phyloP scores from a whole-genome alignment of 768 basidiomycete species.

The Multifurca ochricompacta region DNA sequence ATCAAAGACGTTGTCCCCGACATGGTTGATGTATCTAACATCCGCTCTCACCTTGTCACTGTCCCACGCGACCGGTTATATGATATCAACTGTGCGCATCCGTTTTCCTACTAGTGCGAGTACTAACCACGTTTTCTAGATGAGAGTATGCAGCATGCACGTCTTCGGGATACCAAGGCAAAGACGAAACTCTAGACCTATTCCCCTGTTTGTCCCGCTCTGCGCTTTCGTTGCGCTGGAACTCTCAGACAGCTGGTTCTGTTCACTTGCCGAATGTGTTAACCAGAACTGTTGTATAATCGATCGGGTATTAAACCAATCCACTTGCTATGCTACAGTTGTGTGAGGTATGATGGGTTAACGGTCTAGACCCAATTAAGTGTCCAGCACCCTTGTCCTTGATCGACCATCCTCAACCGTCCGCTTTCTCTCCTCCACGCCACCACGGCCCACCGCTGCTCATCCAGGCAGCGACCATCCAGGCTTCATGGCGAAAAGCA shows the following conservation, averaged over 20 bases:
- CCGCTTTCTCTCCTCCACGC: conserved; percentile 13
- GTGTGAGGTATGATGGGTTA: background rate
- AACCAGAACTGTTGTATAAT: background rate
- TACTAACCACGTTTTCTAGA: conserved; percentile 26
- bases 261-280: background rate
- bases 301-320: conserved; percentile 3
- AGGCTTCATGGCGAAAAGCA: conserved; percentile 64
- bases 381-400: background rate
- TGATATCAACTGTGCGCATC: conserved; percentile 68
- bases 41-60: conserved; percentile 55
- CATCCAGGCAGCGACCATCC: conserved; percentile 36
- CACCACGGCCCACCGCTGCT: conserved; percentile 20
- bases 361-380: background rate
- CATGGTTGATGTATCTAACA: conserved; percentile 82
- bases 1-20: conserved; percentile 73
- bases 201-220: background rate
- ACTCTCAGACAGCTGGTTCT: background rate
- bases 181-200: conserved; percentile 11
- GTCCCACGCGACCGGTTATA: conserved; percentile 73
- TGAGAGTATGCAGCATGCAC: conserved; percentile 37
- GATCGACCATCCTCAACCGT: background rate
- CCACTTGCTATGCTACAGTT: conserved; percentile 17
- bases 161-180: conserved; percentile 27
- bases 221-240: background rate
- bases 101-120: background rate